phyloP scores from a whole-genome alignment of 2,329 filamentous ascomycete species.

The Amphichorda felina region DNA sequence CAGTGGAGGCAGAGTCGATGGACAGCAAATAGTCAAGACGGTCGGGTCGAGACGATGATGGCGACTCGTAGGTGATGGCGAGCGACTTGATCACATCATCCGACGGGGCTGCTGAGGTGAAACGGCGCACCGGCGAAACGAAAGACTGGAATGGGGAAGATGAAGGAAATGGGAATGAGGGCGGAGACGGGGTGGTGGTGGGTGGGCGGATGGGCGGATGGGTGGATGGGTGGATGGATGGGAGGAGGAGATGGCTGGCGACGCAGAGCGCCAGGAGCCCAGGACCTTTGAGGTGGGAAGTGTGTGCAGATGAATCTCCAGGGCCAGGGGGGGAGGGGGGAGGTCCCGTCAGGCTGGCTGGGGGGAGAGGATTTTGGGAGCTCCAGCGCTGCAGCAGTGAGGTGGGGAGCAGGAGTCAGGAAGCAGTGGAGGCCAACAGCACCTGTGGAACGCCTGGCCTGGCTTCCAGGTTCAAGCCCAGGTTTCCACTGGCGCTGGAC shows the following conservation, averaged over 20 bases:
- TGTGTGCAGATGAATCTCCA: no score
- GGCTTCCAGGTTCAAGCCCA: no score
- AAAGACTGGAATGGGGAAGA: slow-evolving; percentile 7
- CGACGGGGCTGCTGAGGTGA: slow-evolving; percentile 1
- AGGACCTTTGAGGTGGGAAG: no score
- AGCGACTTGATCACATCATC: slow-evolving; percentile 1
- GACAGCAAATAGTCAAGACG: no score
- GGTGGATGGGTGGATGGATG: slow-evolving; percentile 1
- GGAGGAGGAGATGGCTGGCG: not conserved
- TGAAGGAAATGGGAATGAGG: slow-evolving; percentile 7
- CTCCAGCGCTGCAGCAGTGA: no score
- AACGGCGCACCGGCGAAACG: slow-evolving; percentile 3
- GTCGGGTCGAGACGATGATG: not conserved
- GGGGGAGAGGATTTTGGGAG: no score
- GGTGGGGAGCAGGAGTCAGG: no score
- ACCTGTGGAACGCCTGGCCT: no score
- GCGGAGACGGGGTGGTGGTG: slow-evolving; percentile 2
- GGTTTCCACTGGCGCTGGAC: not conserved
- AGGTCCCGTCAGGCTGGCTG: no score
- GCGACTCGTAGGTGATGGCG: not conserved
- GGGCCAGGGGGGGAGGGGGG: no score
- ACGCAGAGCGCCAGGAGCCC: no score
- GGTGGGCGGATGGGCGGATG: slow-evolving; percentile 1
- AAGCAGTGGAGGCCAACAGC: no score
- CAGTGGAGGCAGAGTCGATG: not conserved